Percentiles rank a stretch among this genome's conserved stretches.
Conservation (phyloP, 495 filamentous ascomycete species). For the Penicillium argentinense region DNA sequence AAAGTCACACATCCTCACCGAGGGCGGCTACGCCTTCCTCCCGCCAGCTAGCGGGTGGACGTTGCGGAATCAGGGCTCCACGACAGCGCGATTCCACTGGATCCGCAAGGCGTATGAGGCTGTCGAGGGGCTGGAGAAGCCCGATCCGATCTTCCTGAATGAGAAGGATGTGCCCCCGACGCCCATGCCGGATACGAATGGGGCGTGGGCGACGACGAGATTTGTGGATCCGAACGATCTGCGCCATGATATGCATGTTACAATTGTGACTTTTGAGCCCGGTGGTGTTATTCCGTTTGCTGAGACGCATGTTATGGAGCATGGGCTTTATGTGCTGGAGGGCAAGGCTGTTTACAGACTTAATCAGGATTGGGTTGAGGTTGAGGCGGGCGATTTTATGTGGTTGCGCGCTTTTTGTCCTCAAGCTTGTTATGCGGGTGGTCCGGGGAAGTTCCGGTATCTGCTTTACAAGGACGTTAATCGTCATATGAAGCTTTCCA, state of each 20-base stretch:
- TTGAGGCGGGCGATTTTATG: conserved; percentile 34
- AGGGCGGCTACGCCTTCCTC: conserved; percentile 27
- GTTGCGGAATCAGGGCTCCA: conserved; percentile 17
- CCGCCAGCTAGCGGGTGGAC: conserved; percentile 27
- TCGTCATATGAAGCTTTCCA: conserved; percentile 31
- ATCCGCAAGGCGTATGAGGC: conserved; percentile 26
- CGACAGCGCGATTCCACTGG: conserved; percentile 30
- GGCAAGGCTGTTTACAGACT: conserved; percentile 31
- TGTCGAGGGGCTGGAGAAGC: conserved; percentile 22
- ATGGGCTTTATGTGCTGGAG: conserved; percentile 28
- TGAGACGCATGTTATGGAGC: conserved; percentile 30
- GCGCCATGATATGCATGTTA: conserved; percentile 32
- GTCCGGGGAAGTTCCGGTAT: conserved; percentile 32
- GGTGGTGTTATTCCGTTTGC: conserved; percentile 28
- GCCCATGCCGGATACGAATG: conserved; percentile 23
- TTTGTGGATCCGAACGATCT: conserved; percentile 27
- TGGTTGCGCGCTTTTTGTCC: conserved; percentile 34
- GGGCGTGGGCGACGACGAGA: conserved; percentile 26
- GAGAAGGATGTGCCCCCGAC: conserved; percentile 26
- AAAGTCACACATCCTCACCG: conserved; percentile 19
- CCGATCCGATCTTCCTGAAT: conserved; percentile 25
- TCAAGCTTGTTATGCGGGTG: conserved; percentile 33
- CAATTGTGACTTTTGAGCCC: conserved; percentile 28
- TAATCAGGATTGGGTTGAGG: conserved; percentile 33
- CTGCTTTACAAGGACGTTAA: conserved; percentile 34